Evolutionary conservation across 768 basidiomycete genomes (phyloP).

Genomic region (Cubamyces sp.): DNA sequence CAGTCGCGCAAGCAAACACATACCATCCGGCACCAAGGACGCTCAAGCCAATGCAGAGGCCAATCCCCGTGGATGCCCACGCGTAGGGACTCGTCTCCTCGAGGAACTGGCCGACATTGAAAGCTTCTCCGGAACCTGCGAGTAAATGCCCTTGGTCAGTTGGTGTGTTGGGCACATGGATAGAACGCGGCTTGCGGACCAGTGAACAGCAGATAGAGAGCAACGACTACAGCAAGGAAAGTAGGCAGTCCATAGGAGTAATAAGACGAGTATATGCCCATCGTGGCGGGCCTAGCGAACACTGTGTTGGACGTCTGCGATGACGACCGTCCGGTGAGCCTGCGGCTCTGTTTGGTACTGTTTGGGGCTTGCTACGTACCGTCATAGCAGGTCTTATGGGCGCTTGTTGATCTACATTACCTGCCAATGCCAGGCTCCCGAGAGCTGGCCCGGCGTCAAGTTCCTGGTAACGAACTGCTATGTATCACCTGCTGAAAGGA

Average conservation of each 20-base stretch:
- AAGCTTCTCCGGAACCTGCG: conserved; percentile 83
- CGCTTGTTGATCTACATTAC: conserved; percentile 1
- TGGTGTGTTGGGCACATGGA: background rate
- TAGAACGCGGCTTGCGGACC: conserved; percentile 48
- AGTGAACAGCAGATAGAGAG: conserved; percentile 88
- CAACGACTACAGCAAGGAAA: conserved; percentile 65
- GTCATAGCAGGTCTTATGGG: conserved; percentile 11
- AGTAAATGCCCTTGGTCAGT: conserved; percentile 1
- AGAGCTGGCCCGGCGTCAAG: background rate
- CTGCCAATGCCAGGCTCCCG: background rate
- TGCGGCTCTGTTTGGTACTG: conserved; percentile 1
- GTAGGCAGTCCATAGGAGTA: conserved; percentile 71
- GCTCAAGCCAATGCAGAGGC: conserved; percentile 90
- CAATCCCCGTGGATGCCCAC: conserved; percentile 91
- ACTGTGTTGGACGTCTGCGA: conserved; percentile 19
- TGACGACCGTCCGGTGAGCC: conserved; percentile 12
- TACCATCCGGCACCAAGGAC: conserved; percentile 96
- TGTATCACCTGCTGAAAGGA: conserved; percentile 96
- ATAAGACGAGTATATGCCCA: conserved; percentile 48
- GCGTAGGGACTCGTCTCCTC: conserved; percentile 93
- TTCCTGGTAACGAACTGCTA: conserved; percentile 34
- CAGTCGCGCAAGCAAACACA: conserved; percentile 33
- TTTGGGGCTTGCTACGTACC: conserved; percentile 14
- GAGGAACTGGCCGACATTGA: conserved; percentile 93
- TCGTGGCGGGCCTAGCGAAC: conserved; percentile 26